Conservation (phyloP, 2,329 filamentous ascomycete species). For the Berkeleyomyces basicola region DNA sequence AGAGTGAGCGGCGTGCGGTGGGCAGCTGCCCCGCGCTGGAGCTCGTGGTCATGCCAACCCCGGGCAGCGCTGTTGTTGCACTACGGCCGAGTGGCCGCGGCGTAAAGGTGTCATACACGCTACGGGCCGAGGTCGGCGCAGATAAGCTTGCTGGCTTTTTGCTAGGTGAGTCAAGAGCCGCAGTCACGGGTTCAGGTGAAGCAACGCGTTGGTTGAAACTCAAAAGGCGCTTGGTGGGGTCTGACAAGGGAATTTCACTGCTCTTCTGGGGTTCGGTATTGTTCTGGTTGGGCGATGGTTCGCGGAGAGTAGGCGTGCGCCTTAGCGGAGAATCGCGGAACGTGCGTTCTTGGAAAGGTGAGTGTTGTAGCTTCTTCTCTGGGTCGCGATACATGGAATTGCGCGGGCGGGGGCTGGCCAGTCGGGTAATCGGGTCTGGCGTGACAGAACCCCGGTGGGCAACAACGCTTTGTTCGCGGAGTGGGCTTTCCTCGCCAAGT, state of each 20-base stretch:
- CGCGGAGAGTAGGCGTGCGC: conserved; percentile 25
- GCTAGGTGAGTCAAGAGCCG: not conserved
- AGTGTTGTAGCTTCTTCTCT: conserved; percentile 17
- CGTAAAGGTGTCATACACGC: conserved; percentile 24
- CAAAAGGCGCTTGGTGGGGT: not conserved
- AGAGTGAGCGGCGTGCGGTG: conserved; percentile 28
- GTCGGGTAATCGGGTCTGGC: conserved; percentile 14
- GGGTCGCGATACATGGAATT: conserved; percentile 12
- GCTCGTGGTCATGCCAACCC: conserved; percentile 1
- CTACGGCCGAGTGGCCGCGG: not conserved
- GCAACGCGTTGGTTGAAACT: conserved; percentile 3
- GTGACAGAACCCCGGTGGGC: conserved; percentile 8
- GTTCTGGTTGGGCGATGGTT: conserved; percentile 22
- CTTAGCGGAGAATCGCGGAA: conserved; percentile 20
- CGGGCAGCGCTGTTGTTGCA: conserved; percentile 1
- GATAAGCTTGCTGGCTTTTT: not conserved
- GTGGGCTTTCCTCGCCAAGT: conserved; percentile 21
- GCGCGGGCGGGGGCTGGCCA: conserved; percentile 7
- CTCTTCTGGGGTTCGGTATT: conserved; percentile 32
- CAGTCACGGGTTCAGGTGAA: not conserved
- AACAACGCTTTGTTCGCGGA: conserved; percentile 35
- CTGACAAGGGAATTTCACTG: conserved; percentile 3
- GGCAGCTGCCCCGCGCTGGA: conserved; percentile 17
- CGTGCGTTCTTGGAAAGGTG: conserved; percentile 17
- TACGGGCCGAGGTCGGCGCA: conserved; percentile 17